Base-by-base conservation (phyloP, 2,329 filamentous ascomycete species). In the Epichloe hybrida region DNA sequence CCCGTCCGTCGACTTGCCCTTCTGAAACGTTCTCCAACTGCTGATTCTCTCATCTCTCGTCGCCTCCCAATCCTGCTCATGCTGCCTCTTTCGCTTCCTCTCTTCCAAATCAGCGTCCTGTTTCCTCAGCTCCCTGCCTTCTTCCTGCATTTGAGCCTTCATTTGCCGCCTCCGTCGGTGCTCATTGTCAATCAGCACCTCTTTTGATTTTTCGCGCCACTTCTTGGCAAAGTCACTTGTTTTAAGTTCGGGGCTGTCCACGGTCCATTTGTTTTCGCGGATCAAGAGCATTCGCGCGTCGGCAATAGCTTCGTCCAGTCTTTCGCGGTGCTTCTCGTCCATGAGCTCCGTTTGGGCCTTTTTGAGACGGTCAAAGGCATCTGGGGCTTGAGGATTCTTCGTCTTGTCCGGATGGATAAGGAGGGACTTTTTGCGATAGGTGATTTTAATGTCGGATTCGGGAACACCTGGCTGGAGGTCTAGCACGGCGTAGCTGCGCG, bases 331-430 rank as follows among this genome's bases (percentile, higher is more conserved):
- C 70, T 96, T 96, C 72, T 97, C 91, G 67, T 98, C 93, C 73
- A 95, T 84, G 4, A 98, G 79, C 60, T 88, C 81, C 2, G 83
- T 86, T 64, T 97, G 89, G 0, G 93, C 93, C 69, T 97, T 96
- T 63, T 95, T 95, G 31, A 98, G 78, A 9, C 91, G 83, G 69
- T 98, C 93, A 64, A 98, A 98, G 57, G 93, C 93, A 61, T 97
- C 93, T 3, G 93, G 91, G 0, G 93, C 93, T 46, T 76, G 79
- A 0, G 88, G 84, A 64, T 98, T 97, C 62, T 83, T 83, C 51
- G 93, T 96, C 69, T 98, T 98, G 74, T 98, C 93, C 6, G 93
- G 93, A 73, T 98, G 93, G 72, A 98, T 97, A 46, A 98, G 82
- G 52, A 98, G 83, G n/a, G 93, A 98, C 69, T 96, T 97, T 97